Base-by-base conservation (phyloP, 1,284 basidiomycete species). In the Uromyces viciae-fabae region DNA sequence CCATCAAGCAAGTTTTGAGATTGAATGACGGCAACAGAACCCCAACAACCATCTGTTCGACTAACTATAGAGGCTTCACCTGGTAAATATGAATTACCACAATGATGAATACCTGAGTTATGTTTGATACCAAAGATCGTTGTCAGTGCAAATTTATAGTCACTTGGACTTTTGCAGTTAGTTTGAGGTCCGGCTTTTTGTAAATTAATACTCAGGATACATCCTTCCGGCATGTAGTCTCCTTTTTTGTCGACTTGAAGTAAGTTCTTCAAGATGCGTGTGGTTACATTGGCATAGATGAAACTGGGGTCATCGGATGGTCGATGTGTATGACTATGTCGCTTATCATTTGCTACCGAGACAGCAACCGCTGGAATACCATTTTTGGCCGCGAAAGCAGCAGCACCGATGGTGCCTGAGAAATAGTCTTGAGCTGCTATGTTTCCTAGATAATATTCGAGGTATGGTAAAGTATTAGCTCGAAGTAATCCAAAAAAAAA, bases 371-470 rank as follows among this genome's bases (percentile, higher is more conserved):
- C 64, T 3, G 76, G 66, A 7, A 79, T 52, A 1, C 76, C 76
- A 11, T 68, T 40, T 52, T 40, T 42, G 0, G 76, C 7, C 33
- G 49, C 76, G 46, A 42, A 79, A 0, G 22, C 28, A 8, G 76
- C 76, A 19, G 76, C 76, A 17, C 76, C 76, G 8, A 79, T 22
- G n/a, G 76, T 79, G 7, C 76, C 76, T n/a, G 76, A 79, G 40
- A 79, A 79, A 31, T 38, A 28, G 15, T 79, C 68, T 54, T 68
- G 62, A 2, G 71, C 5, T 8, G 31, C 40, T 4, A 69, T 68
- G 56, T 79, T 79, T 58, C 46, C 76, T 79, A n/a, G n/a, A n/a
- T 22, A 31, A 15, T 28, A 36, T 46, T 49, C 58, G 28, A 60
- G 11, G 11, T 22, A 28, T 60, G 11, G 25, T n/a, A n/a, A 22